Base-by-base conservation (phyloP, 2,329 filamentous ascomycete genomes). In the Atkinsonella hypoxylon region DNA sequence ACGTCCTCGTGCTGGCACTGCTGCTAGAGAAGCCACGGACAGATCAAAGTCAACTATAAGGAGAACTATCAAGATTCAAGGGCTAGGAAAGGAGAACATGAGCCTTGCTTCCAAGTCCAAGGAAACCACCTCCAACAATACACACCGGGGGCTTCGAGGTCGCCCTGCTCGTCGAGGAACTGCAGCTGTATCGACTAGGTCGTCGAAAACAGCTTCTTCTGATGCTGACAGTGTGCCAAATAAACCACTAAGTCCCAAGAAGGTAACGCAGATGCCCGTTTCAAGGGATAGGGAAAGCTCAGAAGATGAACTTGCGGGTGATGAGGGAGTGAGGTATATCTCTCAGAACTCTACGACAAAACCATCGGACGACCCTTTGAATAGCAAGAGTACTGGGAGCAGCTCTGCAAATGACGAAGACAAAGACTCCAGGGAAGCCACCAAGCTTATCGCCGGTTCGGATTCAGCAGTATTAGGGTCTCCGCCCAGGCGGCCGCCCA, bases 11-110 rank as follows among this genome's bases (percentile, higher is more conserved):
- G 52, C 57, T 30, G 54, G 57, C n/a, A 26, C 22, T 17, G 7
- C 20, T 39, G 53, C 62, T 42, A 69, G 67, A 31, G 57, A 64
- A 6, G 62, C 62, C 4, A 55, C 61, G 15, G 63, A 67, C 34
- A 54, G 59, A 2, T 61, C 56, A 55, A 77, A 71, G 63, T 63
- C 75, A 17, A 67, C 70, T 5, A 63, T 70, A 34, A 82, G 78
- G 68, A 84, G 82, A 68, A 73, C 70, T 2, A 80, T 83, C 58
- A 81, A 76, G 52, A 83, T 83, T 61, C 73, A 82, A 60, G 78
- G 79, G 57, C 76, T 77, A 3, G 79, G 82, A 61, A 83, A 84
- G 65, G 81, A 84, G 61, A 83, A 83, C 55, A 64, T 79, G 38
- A 62, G 70, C 18, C 77, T 76, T 13, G 57, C 63, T 2, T 49